phyloP scores from a whole-genome alignment of 257 asterid genomes.

The Avicennia marina region DNA sequence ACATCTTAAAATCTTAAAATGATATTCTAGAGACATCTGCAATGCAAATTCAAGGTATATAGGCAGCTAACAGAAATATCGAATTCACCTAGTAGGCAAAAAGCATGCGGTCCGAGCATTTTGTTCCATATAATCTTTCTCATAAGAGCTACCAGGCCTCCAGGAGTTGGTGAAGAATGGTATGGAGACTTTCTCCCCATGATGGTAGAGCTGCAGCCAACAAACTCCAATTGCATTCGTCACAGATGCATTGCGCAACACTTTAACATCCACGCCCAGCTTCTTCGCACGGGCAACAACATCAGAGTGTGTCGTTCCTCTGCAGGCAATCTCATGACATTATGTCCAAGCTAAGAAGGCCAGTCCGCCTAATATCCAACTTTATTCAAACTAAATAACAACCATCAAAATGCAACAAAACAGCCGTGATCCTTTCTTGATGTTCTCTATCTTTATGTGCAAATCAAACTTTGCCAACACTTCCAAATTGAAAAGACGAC shows the following conservation, averaged over 20 bases:
- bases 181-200: conserved; percentile 82
- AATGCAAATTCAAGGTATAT: too few relatives aligned
- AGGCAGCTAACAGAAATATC: too few relatives aligned
- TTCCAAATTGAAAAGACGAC: not conserved
- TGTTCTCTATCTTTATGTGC: too few relatives aligned
- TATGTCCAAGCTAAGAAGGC: conserved; percentile 2
- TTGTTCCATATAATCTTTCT: conserved; percentile 62
- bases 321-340: conserved; percentile 21
- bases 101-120: conserved; percentile 67
- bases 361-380: too few relatives aligned
- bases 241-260: conserved; percentile 87
- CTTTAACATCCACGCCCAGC: conserved; percentile 67
- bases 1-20: not conserved
- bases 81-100: conserved; percentile 72
- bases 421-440: too few relatives aligned
- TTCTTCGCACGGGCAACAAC: conserved; percentile 90
- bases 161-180: conserved; percentile 91
- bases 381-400: not conserved
- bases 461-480: too few relatives aligned
- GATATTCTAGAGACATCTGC: not conserved
- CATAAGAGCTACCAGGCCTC: conserved; percentile 94
- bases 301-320: conserved; percentile 96
- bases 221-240: conserved; percentile 94
- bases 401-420: too few relatives aligned
- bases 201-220: conserved; percentile 86